Base-by-base conservation (phyloP, 1,284 basidiomycete genomes). In the Pseudozyma thailandica region DNA sequence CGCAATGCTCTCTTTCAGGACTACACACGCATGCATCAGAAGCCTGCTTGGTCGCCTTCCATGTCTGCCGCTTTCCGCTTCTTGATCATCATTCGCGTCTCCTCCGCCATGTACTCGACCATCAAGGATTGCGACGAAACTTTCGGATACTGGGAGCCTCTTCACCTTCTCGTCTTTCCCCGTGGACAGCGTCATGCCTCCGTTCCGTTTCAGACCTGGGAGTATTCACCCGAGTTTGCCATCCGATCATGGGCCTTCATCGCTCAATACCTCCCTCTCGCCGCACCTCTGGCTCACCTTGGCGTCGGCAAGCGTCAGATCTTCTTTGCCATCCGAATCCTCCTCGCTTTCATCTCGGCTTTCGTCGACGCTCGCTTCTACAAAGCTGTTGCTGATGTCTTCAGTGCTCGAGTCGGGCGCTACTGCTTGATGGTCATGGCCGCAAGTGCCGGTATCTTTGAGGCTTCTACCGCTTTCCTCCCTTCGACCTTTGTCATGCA, bases 111-210 rank as follows among this genome's bases (percentile, higher is more conserved):
- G 92, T 98, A 94, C 81, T 89, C 90, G n/a, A 92, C 93, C 74
- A 92, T 97, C 63, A 88, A 90, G 71, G 96, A 98, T 83, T 98
- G 96, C 76, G 96, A 99, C 80, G 96, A 99, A 49, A 47, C 71
- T 12, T 98, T 90, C 87, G 98, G 98, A 84, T 98, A 97, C 84
- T 98, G 92, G 92, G 96, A 98, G 81, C 95, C 96, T 21, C 85
- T 98, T 30, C 95, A 98, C 84, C 93, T 78, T 6, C 94, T 84
- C 86, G 94, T 89, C 74, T 71, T 70, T 51, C 54, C 66, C 43
- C 48, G 31, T 13, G 47, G 31, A 50, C 30, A 41, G 9, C 26
- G 39, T 15, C 49, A 50, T 15, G 50, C 41, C 15, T 44, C 47
- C n/a, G 54, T 52, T 1, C 44, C 92, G 7, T 98, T 98, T 84